Evolutionary conservation across 2,329 filamentous ascomycete genomes (phyloP), one percentile per base, ranked within the genome.

Genomic region (Conoideocrella luteorostrata): DNA sequence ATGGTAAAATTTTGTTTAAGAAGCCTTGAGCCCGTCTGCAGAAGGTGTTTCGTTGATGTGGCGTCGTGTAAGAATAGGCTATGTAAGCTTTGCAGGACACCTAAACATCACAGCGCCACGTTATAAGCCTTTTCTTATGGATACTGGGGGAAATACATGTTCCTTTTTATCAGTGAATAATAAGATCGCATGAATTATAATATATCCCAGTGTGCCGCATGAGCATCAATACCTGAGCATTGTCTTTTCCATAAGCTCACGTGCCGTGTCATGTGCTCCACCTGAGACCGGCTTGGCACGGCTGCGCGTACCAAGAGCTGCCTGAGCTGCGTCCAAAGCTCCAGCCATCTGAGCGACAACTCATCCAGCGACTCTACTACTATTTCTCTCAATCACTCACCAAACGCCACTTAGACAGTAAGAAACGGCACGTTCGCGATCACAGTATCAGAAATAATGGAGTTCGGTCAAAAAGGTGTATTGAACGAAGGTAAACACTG

Each of bases 381-480:
- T 40, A 46, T 49, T 51, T 15, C 29, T 18, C 10, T 44, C n/a
- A 43, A 41, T 4, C 37, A 13, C 10, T 35, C 32, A 20, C 24
- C 6, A 23, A 10, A 29, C 41, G 17, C 7, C n/a, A 18, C 4
- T 17, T 11, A 4, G 24, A 23, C 23, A 15, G 23, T n/a, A 35
- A 12, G 22, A 35, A 17, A 35, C 30, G 23, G 9, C n/a, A 40
- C 1, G 17, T 11, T 26, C 12, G 11, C 12, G 18, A 17, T 17
- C 13, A 11, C 28, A 15, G 11, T n/a, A 18, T 20, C 18, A 11
- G 20, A 36, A 39, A 60, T 46, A 40, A 83, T 84, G 80, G 79
- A 83, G 62, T 83, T 81, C 56, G 76, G 78, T 47, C 77, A 66
- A 49, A 74, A 75, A 54, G 80, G 80, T 60, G 71, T 72, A 56